phyloP scores from a whole-genome alignment of 2,329 filamentous ascomycete species.

The Cercospora sp. region DNA sequence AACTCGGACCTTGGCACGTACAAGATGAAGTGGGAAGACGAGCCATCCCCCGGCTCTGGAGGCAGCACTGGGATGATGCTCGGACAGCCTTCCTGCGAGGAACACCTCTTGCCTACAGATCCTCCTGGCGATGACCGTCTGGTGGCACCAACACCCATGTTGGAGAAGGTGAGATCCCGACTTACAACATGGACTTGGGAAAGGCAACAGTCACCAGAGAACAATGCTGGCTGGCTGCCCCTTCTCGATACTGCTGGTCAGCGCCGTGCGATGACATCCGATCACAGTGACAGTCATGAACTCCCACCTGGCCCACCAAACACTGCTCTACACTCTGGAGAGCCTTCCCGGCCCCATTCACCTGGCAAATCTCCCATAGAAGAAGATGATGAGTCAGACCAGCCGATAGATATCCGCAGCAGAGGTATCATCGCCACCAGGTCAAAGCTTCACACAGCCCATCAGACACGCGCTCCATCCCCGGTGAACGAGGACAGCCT shows the following conservation, averaged over 20 bases:
- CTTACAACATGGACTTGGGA: constrained; percentile 34
- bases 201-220: constrained; percentile 20
- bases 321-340: constrained; percentile 27
- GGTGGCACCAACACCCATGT: constrained; percentile 16
- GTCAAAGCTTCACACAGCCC: constrained; percentile 11
- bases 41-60: constrained; percentile 16
- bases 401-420: constrained; percentile 18
- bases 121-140: not conserved
- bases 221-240: constrained; percentile 19
- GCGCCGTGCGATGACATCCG: constrained; percentile 6
- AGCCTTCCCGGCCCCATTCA: constrained; percentile 26
- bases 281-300: constrained; percentile 20
- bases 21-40: constrained; percentile 34
- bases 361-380: constrained; percentile 11
- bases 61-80: constrained; percentile 20
- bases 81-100: not conserved
- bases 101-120: not conserved
- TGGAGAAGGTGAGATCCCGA: constrained; percentile 31
- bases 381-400: constrained; percentile 18
- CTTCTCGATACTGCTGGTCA: constrained; percentile 12
- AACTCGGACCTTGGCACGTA: constrained; percentile 28
- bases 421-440: constrained; percentile 9
- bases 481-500: constrained; percentile 4
- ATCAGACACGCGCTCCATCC: constrained; percentile 12
- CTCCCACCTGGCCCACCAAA: constrained; percentile 32